Evolutionary conservation across 306 rosid species (phyloP).

Genomic region (Adenanthera pavonina): DNA sequence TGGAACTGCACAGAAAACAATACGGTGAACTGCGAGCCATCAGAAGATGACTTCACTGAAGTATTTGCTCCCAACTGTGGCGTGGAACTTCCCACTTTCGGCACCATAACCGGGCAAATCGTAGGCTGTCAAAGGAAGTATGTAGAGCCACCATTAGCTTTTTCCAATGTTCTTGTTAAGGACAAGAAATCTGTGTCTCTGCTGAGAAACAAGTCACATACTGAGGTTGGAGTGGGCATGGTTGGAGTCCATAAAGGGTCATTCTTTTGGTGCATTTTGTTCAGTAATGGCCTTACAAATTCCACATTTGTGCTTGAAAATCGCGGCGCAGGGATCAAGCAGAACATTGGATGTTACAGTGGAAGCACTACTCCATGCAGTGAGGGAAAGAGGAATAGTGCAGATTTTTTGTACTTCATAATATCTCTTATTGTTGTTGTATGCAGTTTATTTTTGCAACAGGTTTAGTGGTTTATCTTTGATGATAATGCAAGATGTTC

Average conservation of each 20-base stretch:
- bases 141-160: constrained; percentile 72
- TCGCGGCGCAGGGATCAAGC: constrained; percentile 76
- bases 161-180: constrained; percentile 54
- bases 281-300: constrained; percentile 72
- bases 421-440: constrained; percentile 31
- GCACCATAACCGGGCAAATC: constrained; percentile 69
- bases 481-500: constrained; percentile 24
- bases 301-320: constrained; percentile 84
- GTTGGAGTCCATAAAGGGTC: constrained; percentile 73
- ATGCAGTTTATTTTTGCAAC: constrained; percentile 40
- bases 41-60: constrained; percentile 87
- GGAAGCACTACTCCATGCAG: constrained; percentile 80
- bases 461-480: constrained; percentile 36
- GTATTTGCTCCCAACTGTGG: constrained; percentile 93
- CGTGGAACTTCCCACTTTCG: constrained; percentile 87
- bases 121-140: constrained; percentile 74
- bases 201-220: constrained; percentile 73
- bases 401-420: constrained; percentile 28
- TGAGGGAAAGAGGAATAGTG: constrained; percentile 42
- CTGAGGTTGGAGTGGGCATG: constrained; percentile 82
- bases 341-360: constrained; percentile 84
- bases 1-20: constrained; percentile 70
- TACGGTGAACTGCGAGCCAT: constrained; percentile 70
- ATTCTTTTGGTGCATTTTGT: constrained; percentile 83
- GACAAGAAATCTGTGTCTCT: constrained; percentile 59